These are phyloP conservation scores for Knoxdaviesia proteae DNA, from an alignment of 2,329 filamentous ascomycete species.

Conservation along the genomic window DNA sequence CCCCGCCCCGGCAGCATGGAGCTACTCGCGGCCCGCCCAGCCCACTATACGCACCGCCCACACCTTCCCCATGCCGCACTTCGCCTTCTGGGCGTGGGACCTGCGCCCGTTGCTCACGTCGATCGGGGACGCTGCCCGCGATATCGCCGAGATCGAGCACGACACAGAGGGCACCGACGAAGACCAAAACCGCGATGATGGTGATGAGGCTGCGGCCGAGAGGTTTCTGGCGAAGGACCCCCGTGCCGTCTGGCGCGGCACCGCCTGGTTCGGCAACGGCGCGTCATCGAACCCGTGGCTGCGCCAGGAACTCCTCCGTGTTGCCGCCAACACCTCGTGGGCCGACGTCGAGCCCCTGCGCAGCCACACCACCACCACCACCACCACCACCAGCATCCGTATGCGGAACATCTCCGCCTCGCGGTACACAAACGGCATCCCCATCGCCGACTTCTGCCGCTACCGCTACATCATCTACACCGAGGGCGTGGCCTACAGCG, in stretches of 20 bases:
- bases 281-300: conserved; percentile 14
- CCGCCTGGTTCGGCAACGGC: conserved; percentile 25
- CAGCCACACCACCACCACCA: conserved; percentile 13
- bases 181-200: too few relatives aligned
- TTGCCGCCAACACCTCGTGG: conserved; percentile 18
- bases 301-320: conserved; percentile 18
- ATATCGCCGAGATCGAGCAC: conserved; percentile 17
- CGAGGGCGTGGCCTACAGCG: conserved; percentile 31
- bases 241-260: conserved; percentile 29
- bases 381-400: conserved; percentile 3
- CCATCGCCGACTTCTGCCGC: conserved; percentile 28
- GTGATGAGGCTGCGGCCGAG: background rate
- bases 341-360: conserved; percentile 24
- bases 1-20: conserved; percentile 20
- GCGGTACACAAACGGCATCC: conserved; percentile 17
- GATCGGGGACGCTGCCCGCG: conserved; percentile 15
- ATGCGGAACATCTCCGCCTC: conserved; percentile 9
- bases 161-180: too few relatives aligned
- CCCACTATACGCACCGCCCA: conserved; percentile 12
- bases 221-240: conserved; percentile 14
- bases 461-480: conserved; percentile 31
- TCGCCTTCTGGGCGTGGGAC: conserved; percentile 32
- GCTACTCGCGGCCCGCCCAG: conserved; percentile 24
- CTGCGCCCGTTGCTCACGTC: conserved; percentile 24
- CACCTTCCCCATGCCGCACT: conserved; percentile 32